Evolutionary conservation across 2,329 filamentous ascomycete genomes (phyloP).

Genomic region (Xylariaceae sp.): DNA sequence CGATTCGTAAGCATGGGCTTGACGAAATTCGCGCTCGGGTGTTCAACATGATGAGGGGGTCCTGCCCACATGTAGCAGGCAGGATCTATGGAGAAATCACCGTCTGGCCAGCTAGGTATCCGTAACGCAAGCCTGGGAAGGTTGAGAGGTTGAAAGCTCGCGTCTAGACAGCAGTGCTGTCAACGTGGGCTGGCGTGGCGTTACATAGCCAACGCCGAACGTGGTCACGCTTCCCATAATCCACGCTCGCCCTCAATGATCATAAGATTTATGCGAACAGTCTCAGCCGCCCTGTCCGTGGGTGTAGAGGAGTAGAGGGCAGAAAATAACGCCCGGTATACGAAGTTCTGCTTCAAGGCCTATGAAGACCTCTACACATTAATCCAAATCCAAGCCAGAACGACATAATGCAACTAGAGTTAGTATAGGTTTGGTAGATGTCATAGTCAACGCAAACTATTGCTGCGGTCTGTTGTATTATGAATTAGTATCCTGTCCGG

Average conservation of each 20-base stretch:
- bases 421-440: not conserved
- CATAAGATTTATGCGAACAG: not conserved
- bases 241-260: not conserved
- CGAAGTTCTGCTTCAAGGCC: not conserved
- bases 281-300: not conserved
- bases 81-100: not conserved
- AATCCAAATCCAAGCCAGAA: not conserved
- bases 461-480: conserved; percentile 15
- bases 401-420: not conserved
- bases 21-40: not conserved
- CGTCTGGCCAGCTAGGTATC: not conserved
- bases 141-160: too few relatives aligned
- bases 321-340: not conserved
- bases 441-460: not conserved
- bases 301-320: not conserved
- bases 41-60: not conserved
- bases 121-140: not conserved
- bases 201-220: not conserved
- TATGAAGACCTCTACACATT: not conserved
- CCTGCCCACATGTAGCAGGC: not conserved
- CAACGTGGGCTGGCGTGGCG: not conserved
- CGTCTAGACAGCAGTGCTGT: not conserved
- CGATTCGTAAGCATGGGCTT: not conserved
- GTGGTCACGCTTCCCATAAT: not conserved
- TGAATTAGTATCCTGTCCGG: conserved; percentile 27